A percentile compares a stretch with the other conserved stretches of the same genome.
These are phyloP conservation scores for Pythium monospermum DNA, from an alignment of 352 stramenopile species.

Conservation along the genomic window DNA sequence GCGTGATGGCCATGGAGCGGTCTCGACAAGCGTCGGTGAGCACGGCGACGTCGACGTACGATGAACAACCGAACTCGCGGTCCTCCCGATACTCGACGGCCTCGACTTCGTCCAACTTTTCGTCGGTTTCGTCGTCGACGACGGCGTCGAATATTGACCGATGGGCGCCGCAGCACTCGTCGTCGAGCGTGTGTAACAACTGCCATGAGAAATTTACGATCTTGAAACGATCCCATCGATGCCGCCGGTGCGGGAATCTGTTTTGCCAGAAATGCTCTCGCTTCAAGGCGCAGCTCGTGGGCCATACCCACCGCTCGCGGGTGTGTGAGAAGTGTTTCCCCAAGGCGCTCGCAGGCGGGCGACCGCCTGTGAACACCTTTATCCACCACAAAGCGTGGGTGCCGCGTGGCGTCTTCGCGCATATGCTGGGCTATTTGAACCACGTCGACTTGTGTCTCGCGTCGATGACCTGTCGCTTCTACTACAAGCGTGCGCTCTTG, in stretches of 20 bases:
- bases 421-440: conserved; percentile 86
- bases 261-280: conserved; percentile 84
- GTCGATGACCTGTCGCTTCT: conserved; percentile 83
- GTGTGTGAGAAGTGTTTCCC: conserved; percentile 84
- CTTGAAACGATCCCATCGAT: conserved; percentile 74
- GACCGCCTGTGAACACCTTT: conserved; percentile 77
- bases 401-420: conserved; percentile 75
- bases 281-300: conserved; percentile 65
- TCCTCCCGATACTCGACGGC: conserved; percentile 55
- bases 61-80: conserved; percentile 50
- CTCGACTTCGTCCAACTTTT: conserved; percentile 29
- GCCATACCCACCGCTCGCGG: conserved; percentile 81
- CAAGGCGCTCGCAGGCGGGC: conserved; percentile 70
- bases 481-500: conserved; percentile 79
- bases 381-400: conserved; percentile 86
- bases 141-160: conserved; percentile 34
- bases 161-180: conserved; percentile 67
- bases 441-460: conserved; percentile 80
- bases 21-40: conserved; percentile 22
- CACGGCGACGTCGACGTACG: conserved; percentile 24
- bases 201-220: conserved; percentile 82
- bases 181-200: conserved; percentile 64
- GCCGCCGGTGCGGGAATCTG: conserved; percentile 68
- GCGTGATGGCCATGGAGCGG: conserved; percentile 13
- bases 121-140: conserved; percentile 19